phyloP scores from a whole-genome alignment of 2,329 filamentous ascomycete genomes.

The Monosporascus ibericus region DNA sequence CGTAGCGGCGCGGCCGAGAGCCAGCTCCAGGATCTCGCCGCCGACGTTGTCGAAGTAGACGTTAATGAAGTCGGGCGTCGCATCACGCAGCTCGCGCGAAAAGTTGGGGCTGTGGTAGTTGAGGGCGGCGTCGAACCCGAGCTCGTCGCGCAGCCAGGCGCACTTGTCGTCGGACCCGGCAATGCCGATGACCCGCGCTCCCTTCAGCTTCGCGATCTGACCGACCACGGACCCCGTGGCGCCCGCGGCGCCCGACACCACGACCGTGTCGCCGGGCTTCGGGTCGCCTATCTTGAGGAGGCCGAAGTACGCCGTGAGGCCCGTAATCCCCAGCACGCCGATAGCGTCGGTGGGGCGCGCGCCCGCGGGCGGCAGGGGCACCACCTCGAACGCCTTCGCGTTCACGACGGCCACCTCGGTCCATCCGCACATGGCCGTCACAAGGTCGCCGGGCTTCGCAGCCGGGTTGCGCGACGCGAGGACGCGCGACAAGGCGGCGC shows the following conservation, averaged over 20 bases:
- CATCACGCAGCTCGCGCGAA: conserved; percentile 42
- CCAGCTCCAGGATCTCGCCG: conserved; percentile 63
- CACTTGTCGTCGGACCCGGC: conserved; percentile 64
- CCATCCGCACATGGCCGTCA: conserved; percentile 55
- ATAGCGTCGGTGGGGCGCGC: conserved; percentile 51
- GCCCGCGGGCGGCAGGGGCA: conserved; percentile 36
- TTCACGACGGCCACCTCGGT: conserved; percentile 56
- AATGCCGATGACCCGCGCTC: conserved; percentile 55
- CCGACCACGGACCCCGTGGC: conserved; percentile 72
- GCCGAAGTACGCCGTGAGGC: conserved; percentile 72
- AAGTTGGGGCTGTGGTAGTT: conserved; percentile 55
- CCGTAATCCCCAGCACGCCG: conserved; percentile 59
- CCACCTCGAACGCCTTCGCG: conserved; percentile 42
- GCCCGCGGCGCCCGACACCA: conserved; percentile 72
- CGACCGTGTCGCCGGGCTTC: conserved; percentile 65
- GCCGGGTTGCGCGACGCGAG: conserved; percentile 51
- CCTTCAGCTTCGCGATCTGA: conserved; percentile 72
- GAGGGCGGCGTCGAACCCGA: conserved; percentile 53
- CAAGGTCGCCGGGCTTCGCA: conserved; percentile 52
- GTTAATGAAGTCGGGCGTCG: conserved; percentile 49
- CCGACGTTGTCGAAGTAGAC: conserved; percentile 65
- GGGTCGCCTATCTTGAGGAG: conserved; percentile 63
- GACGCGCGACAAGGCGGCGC: conserved; percentile 53
- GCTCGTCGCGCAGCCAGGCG: conserved; percentile 45
- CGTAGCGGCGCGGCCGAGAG: conserved; percentile 55